Evolutionary conservation across 164 flowering plant species (phyloP).

Genomic region (Cinnamomum micranthum): DNA sequence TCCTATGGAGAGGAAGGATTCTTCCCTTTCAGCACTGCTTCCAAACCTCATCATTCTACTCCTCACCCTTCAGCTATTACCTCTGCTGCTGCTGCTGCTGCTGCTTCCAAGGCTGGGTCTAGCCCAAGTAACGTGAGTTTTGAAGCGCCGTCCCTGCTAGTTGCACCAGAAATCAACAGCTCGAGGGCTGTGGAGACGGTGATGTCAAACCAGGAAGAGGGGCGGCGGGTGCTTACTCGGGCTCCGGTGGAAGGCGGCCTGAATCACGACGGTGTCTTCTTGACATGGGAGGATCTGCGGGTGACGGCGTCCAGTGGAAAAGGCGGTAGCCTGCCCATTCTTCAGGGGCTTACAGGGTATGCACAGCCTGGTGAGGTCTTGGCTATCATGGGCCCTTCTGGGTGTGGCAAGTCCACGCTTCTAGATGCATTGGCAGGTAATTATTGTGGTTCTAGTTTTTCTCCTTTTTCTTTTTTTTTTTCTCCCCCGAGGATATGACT

Average conservation of each 20-base stretch:
- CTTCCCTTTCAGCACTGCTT: background rate
- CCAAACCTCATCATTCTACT: background rate
- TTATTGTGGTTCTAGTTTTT: background rate
- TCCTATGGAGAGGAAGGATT: background rate
- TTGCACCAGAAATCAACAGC: background rate
- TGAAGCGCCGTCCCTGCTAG: background rate
- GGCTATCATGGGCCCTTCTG: constrained; percentile 80
- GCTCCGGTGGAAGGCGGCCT: background rate
- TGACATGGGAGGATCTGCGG: constrained; percentile 67
- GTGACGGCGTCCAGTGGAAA: constrained; percentile 37
- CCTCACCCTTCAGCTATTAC: background rate
- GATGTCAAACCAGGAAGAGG: background rate
- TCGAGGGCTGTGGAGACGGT: too few relatives aligned
- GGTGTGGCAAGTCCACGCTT: constrained; percentile 69
- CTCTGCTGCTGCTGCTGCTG: background rate
- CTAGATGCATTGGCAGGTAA: constrained; percentile 60
- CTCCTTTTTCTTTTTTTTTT: too few relatives aligned
- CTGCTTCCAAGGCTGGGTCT: background rate
- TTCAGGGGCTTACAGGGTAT: constrained; percentile 51
- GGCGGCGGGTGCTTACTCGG: background rate
- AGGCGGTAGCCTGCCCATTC: constrained; percentile 24
- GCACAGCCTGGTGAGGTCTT: constrained; percentile 50
- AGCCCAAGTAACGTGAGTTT: background rate
- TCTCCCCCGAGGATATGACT: too few relatives aligned
- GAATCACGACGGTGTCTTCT: constrained; percentile 27